These are phyloP conservation scores for Saitozyma sp. DNA, from an alignment of 768 basidiomycete species.

Conservation along the genomic window DNA sequence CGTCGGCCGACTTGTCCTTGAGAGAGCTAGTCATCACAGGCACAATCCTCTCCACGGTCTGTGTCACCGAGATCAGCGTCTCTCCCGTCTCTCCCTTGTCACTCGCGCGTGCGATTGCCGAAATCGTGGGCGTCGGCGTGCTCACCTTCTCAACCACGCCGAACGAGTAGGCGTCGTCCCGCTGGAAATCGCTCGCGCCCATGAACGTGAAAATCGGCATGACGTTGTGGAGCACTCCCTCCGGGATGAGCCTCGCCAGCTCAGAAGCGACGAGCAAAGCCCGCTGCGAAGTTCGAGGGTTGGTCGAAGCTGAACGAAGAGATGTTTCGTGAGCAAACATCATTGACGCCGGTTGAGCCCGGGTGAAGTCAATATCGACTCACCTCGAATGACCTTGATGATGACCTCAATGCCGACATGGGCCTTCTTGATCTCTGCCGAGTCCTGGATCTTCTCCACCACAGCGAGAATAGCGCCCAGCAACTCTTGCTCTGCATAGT, in stretches of 20 bases:
- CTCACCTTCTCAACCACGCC: constrained; percentile 86
- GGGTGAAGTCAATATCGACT: constrained; percentile 20
- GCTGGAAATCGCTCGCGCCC: constrained; percentile 96
- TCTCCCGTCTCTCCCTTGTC: too few relatives aligned
- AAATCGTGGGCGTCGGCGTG: background rate
- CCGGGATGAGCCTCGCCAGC: constrained; percentile 78
- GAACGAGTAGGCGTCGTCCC: constrained; percentile 94
- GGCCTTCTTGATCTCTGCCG: constrained; percentile 47
- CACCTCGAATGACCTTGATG: constrained; percentile 81
- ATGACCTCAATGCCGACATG: constrained; percentile 75
- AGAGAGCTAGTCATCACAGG: constrained; percentile 87
- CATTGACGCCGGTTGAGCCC: background rate
- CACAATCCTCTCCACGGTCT: constrained; percentile 92
- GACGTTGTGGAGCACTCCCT: constrained; percentile 86
- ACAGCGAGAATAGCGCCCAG: constrained; percentile 66
- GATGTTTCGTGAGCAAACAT: background rate
- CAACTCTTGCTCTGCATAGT: constrained; percentile 77
- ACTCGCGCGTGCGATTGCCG: background rate
- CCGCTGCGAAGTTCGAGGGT: constrained; percentile 93
- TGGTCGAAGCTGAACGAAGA: constrained; percentile 66
- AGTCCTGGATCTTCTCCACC: constrained; percentile 48
- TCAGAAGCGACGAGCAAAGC: constrained; percentile 83
- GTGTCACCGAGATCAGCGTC: background rate
- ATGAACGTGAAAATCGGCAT: constrained; percentile 99
- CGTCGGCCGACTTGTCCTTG: constrained; percentile 58